A percentile compares a stretch with the other conserved stretches of the same genome.
These are phyloP conservation scores for Barnettozyma sp. DNA, from an alignment of 805 yeast genomes.

Conservation along the genomic window DNA sequence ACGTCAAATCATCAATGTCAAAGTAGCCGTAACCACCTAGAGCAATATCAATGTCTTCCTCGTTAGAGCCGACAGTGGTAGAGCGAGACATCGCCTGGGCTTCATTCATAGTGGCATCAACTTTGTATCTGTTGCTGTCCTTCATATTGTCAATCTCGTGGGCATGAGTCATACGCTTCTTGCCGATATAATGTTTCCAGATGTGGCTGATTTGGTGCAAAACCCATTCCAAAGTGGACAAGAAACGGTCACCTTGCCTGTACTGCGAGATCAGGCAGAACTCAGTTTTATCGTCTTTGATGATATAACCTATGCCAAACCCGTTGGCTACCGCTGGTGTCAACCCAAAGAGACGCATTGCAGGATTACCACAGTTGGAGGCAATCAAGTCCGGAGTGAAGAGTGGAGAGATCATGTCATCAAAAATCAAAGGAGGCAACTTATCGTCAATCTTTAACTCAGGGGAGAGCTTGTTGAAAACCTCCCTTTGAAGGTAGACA, in stretches of 20 bases:
- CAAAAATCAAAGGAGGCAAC: slow-evolving; percentile 40
- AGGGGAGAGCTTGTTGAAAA: slow-evolving; percentile 40
- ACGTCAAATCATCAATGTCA: slow-evolving; percentile 60
- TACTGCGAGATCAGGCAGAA: slow-evolving; percentile 83
- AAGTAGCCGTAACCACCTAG: slow-evolving; percentile 79
- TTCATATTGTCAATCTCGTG: slow-evolving; percentile 31
- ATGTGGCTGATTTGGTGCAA: slow-evolving; percentile 50
- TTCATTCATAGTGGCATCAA: slow-evolving; percentile 3
- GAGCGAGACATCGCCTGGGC: slow-evolving; percentile 19
- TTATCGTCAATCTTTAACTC: slow-evolving; percentile 29
- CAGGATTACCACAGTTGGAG: slow-evolving; percentile 88
- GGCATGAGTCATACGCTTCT: slow-evolving; percentile 22
- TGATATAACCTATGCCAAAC: slow-evolving; percentile 86
- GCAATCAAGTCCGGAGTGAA: slow-evolving; percentile 40
- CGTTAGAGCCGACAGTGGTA: slow-evolving; percentile 19
- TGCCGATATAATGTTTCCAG: slow-evolving; percentile 28
- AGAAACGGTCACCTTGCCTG: slow-evolving; percentile 74
- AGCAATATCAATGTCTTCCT: slow-evolving; percentile 25
- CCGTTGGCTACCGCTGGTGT: slow-evolving; percentile 89
- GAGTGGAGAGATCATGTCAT: slow-evolving; percentile 31
- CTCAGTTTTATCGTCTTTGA: slow-evolving; percentile 72
- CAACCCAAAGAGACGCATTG: slow-evolving; percentile 78
- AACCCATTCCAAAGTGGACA: slow-evolving; percentile 67
- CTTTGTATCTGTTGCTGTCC: slow-evolving; percentile 3
- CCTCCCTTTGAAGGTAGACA: slow-evolving; percentile 42